Evolutionary conservation across 768 basidiomycete species (phyloP).

Genomic region (Tulasnella sp.): DNA sequence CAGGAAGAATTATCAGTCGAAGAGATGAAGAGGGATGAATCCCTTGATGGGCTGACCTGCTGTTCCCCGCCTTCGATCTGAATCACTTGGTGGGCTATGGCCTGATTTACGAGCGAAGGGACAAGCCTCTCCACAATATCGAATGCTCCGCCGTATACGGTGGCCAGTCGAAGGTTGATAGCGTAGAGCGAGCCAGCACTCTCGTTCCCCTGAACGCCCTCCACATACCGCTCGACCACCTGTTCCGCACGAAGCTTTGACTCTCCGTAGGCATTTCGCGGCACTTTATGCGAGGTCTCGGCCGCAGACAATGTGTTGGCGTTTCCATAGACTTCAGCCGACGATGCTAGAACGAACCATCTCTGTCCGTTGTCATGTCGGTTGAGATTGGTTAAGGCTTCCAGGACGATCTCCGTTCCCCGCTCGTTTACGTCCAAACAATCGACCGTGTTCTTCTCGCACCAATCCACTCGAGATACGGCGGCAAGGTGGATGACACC

Average conservation of each 20-base stretch:
- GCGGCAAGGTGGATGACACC: constrained; percentile 39
- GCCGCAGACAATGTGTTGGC: too few relatives aligned
- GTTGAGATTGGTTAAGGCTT: constrained; percentile 27
- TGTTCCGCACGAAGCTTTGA: constrained; percentile 41
- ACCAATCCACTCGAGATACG: constrained; percentile 38
- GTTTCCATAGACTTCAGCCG: constrained; percentile 41
- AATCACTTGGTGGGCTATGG: constrained; percentile 41
- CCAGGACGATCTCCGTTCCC: constrained; percentile 37
- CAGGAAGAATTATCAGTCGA: too few relatives aligned
- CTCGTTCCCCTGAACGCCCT: neutral
- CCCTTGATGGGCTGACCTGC: constrained; percentile 18
- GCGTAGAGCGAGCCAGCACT: constrained; percentile 26
- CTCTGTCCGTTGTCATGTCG: constrained; percentile 34
- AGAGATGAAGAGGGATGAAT: neutral
- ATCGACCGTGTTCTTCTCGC: constrained; percentile 39
- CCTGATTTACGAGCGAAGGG: constrained; percentile 40
- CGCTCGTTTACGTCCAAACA: constrained; percentile 40
- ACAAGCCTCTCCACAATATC: constrained; percentile 42
- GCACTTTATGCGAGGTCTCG: constrained; percentile 36
- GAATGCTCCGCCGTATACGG: constrained; percentile 42
- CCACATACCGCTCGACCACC: constrained; percentile 34
- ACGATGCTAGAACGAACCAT: constrained; percentile 43
- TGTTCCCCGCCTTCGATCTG: constrained; percentile 41
- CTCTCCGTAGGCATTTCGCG: constrained; percentile 39
- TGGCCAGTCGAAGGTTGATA: constrained; percentile 40